Conservation (phyloP, 1,284 basidiomycete genomes). For the Irpex lacteus region DNA sequence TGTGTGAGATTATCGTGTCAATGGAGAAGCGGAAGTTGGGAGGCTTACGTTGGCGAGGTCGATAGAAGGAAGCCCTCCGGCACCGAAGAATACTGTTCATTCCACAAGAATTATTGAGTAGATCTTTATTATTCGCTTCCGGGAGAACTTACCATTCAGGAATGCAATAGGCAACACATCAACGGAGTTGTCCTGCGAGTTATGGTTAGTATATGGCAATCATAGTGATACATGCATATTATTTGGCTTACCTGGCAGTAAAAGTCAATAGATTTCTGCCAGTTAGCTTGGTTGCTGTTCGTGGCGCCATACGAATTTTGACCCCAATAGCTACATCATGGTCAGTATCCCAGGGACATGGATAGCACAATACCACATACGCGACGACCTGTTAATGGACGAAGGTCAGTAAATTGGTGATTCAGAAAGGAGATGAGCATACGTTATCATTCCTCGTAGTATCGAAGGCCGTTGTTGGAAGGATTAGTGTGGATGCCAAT, state of each 20-base stretch:
- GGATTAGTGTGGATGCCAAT: constrained; percentile 12
- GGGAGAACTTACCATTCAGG: constrained; percentile 32
- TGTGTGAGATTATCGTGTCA: not conserved
- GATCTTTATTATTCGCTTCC: not conserved
- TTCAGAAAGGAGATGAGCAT: constrained; percentile 5
- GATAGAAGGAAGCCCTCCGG: constrained; percentile 54
- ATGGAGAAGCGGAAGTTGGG: not conserved
- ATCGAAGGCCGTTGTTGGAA: constrained; percentile 21
- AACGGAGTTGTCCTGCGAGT: constrained; percentile 43
- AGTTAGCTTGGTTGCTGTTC: constrained; percentile 42
- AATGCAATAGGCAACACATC: constrained; percentile 60
- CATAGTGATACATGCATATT: not conserved
- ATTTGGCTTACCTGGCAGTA: constrained; percentile 45
- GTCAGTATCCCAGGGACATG: not conserved
- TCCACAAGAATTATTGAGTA: not conserved
- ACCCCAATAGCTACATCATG: constrained; percentile 35
- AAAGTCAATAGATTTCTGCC: constrained; percentile 45
- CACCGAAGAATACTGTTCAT: constrained; percentile 40
- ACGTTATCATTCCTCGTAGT: constrained; percentile 27
- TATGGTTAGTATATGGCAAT: not conserved
- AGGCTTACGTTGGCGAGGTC: constrained; percentile 55
- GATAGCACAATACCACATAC: not conserved
- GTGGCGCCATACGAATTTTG: constrained; percentile 60
- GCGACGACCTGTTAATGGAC: constrained; percentile 10
- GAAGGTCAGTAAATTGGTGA: not conserved